phyloP scores from a whole-genome alignment of 768 basidiomycete genomes.

The Trametes cinnabarina region DNA sequence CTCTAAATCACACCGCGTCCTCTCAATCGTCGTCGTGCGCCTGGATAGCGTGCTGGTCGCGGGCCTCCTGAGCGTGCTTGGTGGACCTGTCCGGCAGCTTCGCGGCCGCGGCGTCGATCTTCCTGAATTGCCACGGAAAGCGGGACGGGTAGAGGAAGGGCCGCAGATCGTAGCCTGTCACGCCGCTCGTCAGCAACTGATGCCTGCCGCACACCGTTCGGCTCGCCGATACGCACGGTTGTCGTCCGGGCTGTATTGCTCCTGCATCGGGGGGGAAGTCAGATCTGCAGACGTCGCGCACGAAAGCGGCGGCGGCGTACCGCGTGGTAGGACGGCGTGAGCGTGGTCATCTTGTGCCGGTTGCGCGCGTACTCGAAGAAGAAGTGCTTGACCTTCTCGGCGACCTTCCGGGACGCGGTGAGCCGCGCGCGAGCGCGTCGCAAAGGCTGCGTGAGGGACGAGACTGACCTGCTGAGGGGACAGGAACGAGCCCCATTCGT shows the following conservation, averaged over 20 bases:
- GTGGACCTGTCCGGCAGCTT: slow-evolving; percentile 68
- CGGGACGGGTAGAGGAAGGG: slow-evolving; percentile 95
- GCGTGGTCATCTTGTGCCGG: slow-evolving; percentile 97
- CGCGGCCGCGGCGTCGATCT: slow-evolving; percentile 86
- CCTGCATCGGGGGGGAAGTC: slow-evolving; percentile 42
- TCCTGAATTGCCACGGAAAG: slow-evolving; percentile 96
- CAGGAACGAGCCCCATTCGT: slow-evolving; percentile 87
- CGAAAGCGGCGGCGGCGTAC: slow-evolving; percentile 43
- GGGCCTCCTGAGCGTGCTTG: slow-evolving; percentile 24
- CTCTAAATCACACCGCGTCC: background rate
- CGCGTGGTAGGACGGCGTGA: slow-evolving; percentile 93
- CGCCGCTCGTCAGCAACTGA: slow-evolving; percentile 1
- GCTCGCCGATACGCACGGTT: slow-evolving; percentile 61
- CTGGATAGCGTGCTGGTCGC: slow-evolving; percentile 3
- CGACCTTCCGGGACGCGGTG: slow-evolving; percentile 68
- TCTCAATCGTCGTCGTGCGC: background rate
- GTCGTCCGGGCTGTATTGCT: slow-evolving; percentile 95
- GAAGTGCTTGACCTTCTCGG: slow-evolving; percentile 95
- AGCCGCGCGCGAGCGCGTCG: too few relatives aligned
- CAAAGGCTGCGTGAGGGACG: too few relatives aligned
- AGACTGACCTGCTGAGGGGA: slow-evolving; percentile 78
- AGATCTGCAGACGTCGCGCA: background rate
- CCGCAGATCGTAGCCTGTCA: slow-evolving; percentile 87
- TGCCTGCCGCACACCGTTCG: too few relatives aligned
- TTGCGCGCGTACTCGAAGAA: slow-evolving; percentile 97